phyloP scores from a whole-genome alignment of 352 stramenopile genomes.

The Globisporangium nagaii region DNA sequence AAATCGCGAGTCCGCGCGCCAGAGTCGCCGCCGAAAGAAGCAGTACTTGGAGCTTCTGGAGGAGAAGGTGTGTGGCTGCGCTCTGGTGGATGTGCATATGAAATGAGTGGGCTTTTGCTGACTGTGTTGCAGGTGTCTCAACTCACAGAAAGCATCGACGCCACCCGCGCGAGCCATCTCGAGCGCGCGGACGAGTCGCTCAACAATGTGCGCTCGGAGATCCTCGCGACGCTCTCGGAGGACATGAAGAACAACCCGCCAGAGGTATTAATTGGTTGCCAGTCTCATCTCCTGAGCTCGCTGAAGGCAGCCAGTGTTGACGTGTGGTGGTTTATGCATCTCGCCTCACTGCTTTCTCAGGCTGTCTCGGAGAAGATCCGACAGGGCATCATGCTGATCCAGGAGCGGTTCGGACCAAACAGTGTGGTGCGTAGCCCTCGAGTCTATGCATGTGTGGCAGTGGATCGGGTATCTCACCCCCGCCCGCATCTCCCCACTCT shows the following conservation, averaged over 20 bases:
- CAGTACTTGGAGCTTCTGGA: constrained; percentile 86
- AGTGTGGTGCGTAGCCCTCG: constrained; percentile 47
- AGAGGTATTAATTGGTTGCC: too few species aligned
- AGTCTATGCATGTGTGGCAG: neutral
- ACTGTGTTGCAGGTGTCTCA: constrained; percentile 53
- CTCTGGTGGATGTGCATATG: too few species aligned
- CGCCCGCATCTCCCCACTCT: neutral
- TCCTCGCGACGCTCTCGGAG: constrained; percentile 58
- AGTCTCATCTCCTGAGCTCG: too few species aligned
- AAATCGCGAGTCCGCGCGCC: constrained; percentile 85
- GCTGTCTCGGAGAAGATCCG: constrained; percentile 64
- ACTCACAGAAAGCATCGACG: constrained; percentile 83
- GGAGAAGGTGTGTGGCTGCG: constrained; percentile 72
- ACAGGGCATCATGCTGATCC: constrained; percentile 70
- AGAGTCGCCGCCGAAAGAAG: constrained; percentile 87
- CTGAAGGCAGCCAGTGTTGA: too few species aligned
- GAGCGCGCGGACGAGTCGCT: constrained; percentile 72
- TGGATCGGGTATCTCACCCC: too few species aligned
- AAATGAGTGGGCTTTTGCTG: too few species aligned
- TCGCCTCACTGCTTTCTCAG: constrained; percentile 14
- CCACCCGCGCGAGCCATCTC: constrained; percentile 68
- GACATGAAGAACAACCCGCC: constrained; percentile 64
- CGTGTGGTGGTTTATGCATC: too few species aligned
- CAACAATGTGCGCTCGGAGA: constrained; percentile 69
- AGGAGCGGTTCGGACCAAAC: constrained; percentile 81